Base-by-base conservation (phyloP, 2,329 filamentous ascomycete species). In the Alternaria dauci region DNA sequence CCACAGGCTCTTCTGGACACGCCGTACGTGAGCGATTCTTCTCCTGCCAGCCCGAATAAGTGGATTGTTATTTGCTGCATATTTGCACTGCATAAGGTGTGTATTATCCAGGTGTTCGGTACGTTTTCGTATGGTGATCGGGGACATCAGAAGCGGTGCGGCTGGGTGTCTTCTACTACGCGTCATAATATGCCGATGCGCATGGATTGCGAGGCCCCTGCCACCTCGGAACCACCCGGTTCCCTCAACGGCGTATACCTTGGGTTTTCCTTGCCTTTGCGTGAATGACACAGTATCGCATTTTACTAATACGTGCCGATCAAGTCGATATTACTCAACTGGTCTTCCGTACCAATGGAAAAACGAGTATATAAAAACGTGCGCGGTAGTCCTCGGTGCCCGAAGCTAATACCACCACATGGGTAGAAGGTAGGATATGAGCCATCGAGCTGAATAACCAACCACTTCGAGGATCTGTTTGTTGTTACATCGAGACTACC, bases 1-100 rank as follows among this genome's bases (percentile, higher is more conserved):
- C 55, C 58, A 62, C 58, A 54, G 53, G 60, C 60, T 63, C 48
- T 53, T 63, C 44, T 23, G 20, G 32, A 34, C 28, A 30, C 32
- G 41, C 23, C 41, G 28, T 53, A 53, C 20, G 25, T 25, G 20
- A 38, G 46, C 46, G 42, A 57, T 14, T 36, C 25, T 41, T 56
- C 52, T 43, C 54, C 44, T 48, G 43, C 44, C 55, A 56, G 38
- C 38, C 23, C 63, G 32, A 34, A 14, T 16, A 41, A 18, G 34
- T 42, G 12, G 12, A 18, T 20, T 20, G 34, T 20, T 18, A 12
- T n/a, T n/a, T 32, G 34, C 50, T 54, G 41, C 32, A 41, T 42
- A 36, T 41, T 8, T 36, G 46, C 20, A 36, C 30, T 48, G 46
- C 30, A 36, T 48, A 20, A 18, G 12, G 18, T 36, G 18, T 50